These are phyloP conservation scores for Endoconidiophora polonica DNA, from an alignment of 2,329 filamentous ascomycete species.

Conservation along the genomic window DNA sequence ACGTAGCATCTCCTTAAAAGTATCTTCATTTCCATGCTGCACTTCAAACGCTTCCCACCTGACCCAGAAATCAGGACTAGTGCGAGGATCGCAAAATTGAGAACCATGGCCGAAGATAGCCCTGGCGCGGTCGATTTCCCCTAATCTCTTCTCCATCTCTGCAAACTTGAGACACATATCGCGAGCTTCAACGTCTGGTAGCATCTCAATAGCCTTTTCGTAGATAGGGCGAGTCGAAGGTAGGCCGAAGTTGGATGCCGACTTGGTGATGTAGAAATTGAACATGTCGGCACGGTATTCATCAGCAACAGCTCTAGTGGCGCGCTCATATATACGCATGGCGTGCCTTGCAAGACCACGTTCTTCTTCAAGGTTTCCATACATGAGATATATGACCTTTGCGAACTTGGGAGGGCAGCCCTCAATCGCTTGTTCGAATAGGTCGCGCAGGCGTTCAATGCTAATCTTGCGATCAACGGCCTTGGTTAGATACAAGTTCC, in stretches of 20 bases:
- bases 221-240: slow-evolving; percentile 92
- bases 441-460: slow-evolving; percentile 81
- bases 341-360: slow-evolving; percentile 85
- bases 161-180: slow-evolving; percentile 99
- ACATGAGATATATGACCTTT: slow-evolving; percentile 94
- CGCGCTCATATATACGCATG: slow-evolving; percentile 97
- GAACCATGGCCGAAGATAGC: slow-evolving; percentile 94
- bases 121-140: slow-evolving; percentile 85
- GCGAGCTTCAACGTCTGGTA: slow-evolving; percentile 83
- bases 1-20: slow-evolving; percentile 96
- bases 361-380: slow-evolving; percentile 92
- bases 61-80: slow-evolving; percentile 78
- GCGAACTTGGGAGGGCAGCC: slow-evolving; percentile 91
- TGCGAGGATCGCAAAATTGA: slow-evolving; percentile 92
- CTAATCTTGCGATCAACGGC: slow-evolving; percentile 91
- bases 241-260: slow-evolving; percentile 90
- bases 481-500: slow-evolving; percentile 96
- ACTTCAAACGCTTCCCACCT: slow-evolving; percentile 98
- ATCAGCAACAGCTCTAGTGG: slow-evolving; percentile 83
- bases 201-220: slow-evolving; percentile 82
- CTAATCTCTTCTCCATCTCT: slow-evolving; percentile 81
- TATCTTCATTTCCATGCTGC: slow-evolving; percentile 96
- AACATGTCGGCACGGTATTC: slow-evolving; percentile 96
- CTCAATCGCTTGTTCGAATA: slow-evolving; percentile 94
- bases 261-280: slow-evolving; percentile 98